A percentile compares a stretch with the other conserved stretches of the same genome.
Evolutionary conservation across 2,329 filamentous ascomycete species (phyloP).

Genomic region (Aspergillus sp.): DNA sequence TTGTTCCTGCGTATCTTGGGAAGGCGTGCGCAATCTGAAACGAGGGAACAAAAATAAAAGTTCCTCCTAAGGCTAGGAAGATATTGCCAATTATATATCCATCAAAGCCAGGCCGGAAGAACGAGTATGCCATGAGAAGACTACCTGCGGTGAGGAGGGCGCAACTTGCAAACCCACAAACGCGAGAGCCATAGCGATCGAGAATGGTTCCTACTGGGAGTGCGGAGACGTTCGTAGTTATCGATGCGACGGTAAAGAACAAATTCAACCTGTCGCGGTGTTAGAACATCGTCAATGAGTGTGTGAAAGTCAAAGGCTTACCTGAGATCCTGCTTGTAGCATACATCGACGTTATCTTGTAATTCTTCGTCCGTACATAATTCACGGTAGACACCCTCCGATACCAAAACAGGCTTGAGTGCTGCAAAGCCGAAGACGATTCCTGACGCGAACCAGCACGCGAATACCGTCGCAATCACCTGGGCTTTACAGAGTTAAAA

Average conservation of each 20-base stretch:
- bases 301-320: constrained; percentile 13
- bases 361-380: constrained; percentile 54
- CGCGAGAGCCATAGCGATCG: constrained; percentile 74
- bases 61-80: constrained; percentile 70
- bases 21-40: constrained; percentile 83
- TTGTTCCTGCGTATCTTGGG: constrained; percentile 66
- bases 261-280: constrained; percentile 60
- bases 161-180: constrained; percentile 67
- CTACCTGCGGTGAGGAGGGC: constrained; percentile 64
- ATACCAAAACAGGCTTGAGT: constrained; percentile 72
- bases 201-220: constrained; percentile 80
- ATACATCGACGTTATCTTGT: constrained; percentile 45
- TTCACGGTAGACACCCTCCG: constrained; percentile 67
- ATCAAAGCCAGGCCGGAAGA: constrained; percentile 59
- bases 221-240: constrained; percentile 80
- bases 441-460: constrained; percentile 70
- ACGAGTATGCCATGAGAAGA: constrained; percentile 66
- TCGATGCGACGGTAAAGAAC: constrained; percentile 87
- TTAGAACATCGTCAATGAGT: constrained; percentile 2
- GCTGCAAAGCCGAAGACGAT: constrained; percentile 81
- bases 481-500: constrained; percentile 41
- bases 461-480: constrained; percentile 58
- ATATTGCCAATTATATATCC: constrained; percentile 70
- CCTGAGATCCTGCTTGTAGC: constrained; percentile 53
- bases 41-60: constrained; percentile 74